A percentile compares a stretch with the other conserved stretches of the same genome.
These are phyloP conservation scores for Hypoxylon sp. DNA, from an alignment of 2,329 filamentous ascomycete species.

Conservation along the genomic window DNA sequence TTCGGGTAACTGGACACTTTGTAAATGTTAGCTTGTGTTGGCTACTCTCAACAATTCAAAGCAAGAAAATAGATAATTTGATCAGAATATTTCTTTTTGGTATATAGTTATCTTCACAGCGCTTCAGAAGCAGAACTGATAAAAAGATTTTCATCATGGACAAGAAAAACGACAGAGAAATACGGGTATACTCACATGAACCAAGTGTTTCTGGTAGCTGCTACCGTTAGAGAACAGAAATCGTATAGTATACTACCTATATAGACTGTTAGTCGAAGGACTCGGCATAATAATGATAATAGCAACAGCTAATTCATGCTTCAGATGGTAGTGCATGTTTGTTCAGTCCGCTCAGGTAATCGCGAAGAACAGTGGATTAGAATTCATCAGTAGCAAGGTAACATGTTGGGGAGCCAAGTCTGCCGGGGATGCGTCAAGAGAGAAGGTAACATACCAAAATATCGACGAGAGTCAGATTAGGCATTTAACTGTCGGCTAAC, in stretches of 20 bases:
- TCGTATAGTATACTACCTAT: slow-evolving; percentile 14
- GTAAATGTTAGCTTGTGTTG: slow-evolving; percentile 32
- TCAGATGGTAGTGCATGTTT: slow-evolving; percentile 86
- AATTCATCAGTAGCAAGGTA: slow-evolving; percentile 65
- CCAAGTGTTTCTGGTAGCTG: not conserved
- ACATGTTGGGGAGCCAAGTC: slow-evolving; percentile 21
- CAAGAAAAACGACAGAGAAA: slow-evolving; percentile 37
- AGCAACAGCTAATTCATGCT: slow-evolving; percentile 53
- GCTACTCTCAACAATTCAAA: not conserved
- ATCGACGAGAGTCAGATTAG: not conserved
- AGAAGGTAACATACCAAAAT: slow-evolving; percentile 26
- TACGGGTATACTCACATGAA: slow-evolving; percentile 27
- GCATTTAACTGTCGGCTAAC: not conserved
- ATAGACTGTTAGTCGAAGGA: slow-evolving; percentile 36
- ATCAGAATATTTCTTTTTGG: slow-evolving; percentile 70
- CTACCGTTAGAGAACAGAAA: not conserved
- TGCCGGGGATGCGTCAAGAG: not conserved
- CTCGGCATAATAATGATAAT: slow-evolving; percentile 29
- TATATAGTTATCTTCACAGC: slow-evolving; percentile 74
- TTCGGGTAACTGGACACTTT: slow-evolving; percentile 5
- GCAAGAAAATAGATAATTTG: slow-evolving; percentile 29
- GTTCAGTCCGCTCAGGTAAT: slow-evolving; percentile 72
- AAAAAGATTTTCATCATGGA: slow-evolving; percentile 73
- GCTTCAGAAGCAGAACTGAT: slow-evolving; percentile 84
- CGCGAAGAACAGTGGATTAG: slow-evolving; percentile 71